Percentiles rank a stretch among this genome's conserved stretches.
These are phyloP conservation scores for Carex pumila DNA, from an alignment of 176 grass and related monocot species.

Conservation along the genomic window DNA sequence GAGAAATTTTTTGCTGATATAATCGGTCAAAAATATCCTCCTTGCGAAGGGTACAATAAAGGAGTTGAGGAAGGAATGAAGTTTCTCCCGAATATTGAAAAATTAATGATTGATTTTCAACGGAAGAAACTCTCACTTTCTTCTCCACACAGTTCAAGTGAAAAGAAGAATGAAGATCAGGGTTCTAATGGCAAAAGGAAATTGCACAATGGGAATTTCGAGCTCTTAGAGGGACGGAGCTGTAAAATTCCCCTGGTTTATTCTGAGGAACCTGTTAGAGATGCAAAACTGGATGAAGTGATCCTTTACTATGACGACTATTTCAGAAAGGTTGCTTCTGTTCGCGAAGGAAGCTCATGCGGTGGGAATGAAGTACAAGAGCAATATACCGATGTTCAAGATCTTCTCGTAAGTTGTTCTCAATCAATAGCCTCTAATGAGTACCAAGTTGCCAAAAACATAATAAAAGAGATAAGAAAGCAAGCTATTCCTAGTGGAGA, in stretches of 20 bases:
- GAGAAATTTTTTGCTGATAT: constrained; percentile 33
- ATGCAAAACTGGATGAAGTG: constrained; percentile 17
- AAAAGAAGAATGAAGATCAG: background rate
- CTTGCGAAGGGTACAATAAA: background rate
- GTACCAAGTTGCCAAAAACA: background rate
- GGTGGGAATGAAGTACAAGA: background rate
- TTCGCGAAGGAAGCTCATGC: background rate
- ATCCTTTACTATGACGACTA: constrained; percentile 16
- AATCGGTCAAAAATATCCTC: constrained; percentile 22
- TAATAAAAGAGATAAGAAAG: constrained; percentile 19
- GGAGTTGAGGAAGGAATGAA: constrained; percentile 25
- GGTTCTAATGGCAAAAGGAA: background rate
- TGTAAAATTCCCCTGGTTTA: constrained; percentile 8
- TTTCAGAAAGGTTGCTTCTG: background rate
- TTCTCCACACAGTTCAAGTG: background rate
- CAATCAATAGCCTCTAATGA: constrained; percentile 23
- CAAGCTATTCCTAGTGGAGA: constrained; percentile 15
- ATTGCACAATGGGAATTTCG: background rate
- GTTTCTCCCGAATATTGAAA: constrained; percentile 21
- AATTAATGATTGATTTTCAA: constrained; percentile 10
- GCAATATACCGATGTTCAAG: background rate
- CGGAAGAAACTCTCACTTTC: background rate
- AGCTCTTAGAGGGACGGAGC: constrained; percentile 21
- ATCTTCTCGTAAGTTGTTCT: constrained; percentile 20
- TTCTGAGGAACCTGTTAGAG: constrained; percentile 4